Base-by-base conservation (phyloP, 805 yeast genomes). In the Candida xiaguanensis region DNA sequence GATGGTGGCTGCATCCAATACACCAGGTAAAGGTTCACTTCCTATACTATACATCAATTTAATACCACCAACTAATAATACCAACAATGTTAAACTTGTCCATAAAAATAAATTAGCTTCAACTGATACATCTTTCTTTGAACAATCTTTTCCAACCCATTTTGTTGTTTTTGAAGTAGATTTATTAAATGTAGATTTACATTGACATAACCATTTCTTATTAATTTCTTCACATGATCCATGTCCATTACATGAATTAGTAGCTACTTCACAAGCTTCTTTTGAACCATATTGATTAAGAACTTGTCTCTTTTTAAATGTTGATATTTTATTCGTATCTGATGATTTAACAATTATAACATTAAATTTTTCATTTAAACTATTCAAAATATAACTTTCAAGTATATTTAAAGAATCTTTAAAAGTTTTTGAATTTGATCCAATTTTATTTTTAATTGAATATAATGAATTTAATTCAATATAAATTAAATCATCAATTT, bases 81-180 rank as follows among this genome's bases (percentile, higher is more conserved):
- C 59, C 25, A 69, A 35, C 38, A 80, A 57, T 2, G 70, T 74
- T 9, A 82, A 46, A 9, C 74, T 59, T 2, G 85, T 71, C 88
- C 91, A 84, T 50, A 83, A 73, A 47, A 84, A 67, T 51, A 85
- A 69, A 53, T 84, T 77, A 49, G 84, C 79, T 59, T 79, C 78
- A 3, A 75, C 70, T 32, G 84, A 72, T 43, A 83, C 71, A 51
- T 85, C 90, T 50, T 69, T 70, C 71, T 83, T 84, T 51, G 74
- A 68, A 59, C 93, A 85, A 44, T 78, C 76, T 42, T 48, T 49
- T 17, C 83, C 84, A 1, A 75, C 58, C 82, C 82, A 78, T 39
- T 60, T 59, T 31, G 75, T 72, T 19, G 82, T 75, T 42, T 64
- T 63, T 26, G 66, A 64, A 11, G 64, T 56, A 11, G 62, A 61